Percentiles rank a stretch among this genome's conserved stretches.
Evolutionary conservation across 495 filamentous ascomycete species (phyloP).

Genomic region (Cladorrhinum samala): DNA sequence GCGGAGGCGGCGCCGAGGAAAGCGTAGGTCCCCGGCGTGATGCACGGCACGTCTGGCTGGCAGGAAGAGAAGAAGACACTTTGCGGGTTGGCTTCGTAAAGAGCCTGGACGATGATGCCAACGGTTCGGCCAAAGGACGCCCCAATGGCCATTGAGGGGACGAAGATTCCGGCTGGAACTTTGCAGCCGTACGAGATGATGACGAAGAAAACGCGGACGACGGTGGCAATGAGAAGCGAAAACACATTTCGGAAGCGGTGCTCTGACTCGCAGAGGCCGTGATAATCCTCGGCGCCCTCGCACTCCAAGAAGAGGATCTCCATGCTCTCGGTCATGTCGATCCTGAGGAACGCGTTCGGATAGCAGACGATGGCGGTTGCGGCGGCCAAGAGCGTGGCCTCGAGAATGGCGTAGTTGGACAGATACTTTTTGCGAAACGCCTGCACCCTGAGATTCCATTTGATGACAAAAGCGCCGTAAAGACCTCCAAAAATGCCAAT

Average conservation of each 20-base stretch:
- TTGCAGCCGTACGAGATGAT: conserved; percentile 98
- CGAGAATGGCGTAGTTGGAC: conserved; percentile 75
- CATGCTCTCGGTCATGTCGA: conserved; percentile 99
- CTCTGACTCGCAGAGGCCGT: conserved; percentile 77
- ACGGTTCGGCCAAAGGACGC: conserved; percentile 89
- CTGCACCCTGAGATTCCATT: conserved; percentile 90
- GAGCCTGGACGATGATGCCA: conserved; percentile 87
- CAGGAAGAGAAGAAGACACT: conserved; percentile 83
- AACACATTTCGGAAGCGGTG: conserved; percentile 75
- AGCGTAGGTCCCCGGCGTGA: conserved; percentile 93
- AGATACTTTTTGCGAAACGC: conserved; percentile 95
- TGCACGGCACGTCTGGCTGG: conserved; percentile 87
- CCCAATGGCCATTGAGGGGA: conserved; percentile 96
- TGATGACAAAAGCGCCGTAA: conserved; percentile 96
- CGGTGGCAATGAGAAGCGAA: conserved; percentile 72
- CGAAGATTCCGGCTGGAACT: conserved; percentile 94
- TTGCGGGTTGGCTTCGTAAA: conserved; percentile 75
- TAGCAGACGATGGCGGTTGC: conserved; percentile 88
- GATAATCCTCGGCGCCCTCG: conserved; percentile 85
- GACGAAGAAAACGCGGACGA: conserved; percentile 76
- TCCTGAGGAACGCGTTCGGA: conserved; percentile 89
- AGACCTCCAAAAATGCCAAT: conserved; percentile 91
- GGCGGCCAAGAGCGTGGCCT: conserved; percentile 76
- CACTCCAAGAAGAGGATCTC: conserved; percentile 95
- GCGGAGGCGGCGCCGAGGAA: conserved; percentile 92